Percentiles rank a stretch among this genome's conserved stretches.
Evolutionary conservation across 768 basidiomycete species (phyloP).

Genomic region (Termitomyces titanicus): DNA sequence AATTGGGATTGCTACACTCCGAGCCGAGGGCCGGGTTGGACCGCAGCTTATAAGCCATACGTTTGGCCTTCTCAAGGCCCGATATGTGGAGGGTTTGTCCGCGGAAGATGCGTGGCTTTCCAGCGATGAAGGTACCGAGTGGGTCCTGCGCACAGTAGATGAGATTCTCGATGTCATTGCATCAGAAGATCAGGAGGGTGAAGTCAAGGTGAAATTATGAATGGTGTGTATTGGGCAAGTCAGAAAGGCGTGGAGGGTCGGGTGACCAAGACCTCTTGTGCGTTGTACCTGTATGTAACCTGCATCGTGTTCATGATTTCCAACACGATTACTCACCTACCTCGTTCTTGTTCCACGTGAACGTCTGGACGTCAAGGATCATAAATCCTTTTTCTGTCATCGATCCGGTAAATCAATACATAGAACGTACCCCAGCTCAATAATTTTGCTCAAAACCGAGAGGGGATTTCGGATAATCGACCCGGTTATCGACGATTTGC

Average conservation of each 20-base stretch:
- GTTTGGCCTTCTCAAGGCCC: conserved; percentile 87
- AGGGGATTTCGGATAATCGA: not conserved
- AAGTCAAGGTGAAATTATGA: conserved; percentile 62
- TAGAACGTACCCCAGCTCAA: conserved; percentile 2
- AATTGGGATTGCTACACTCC: conserved; percentile 80
- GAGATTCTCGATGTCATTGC: conserved; percentile 72
- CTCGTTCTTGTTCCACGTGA: conserved; percentile 34
- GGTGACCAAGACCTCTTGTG: conserved; percentile 31
- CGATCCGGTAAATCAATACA: conserved; percentile 9
- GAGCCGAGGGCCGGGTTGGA: conserved; percentile 80
- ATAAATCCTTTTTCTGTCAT: conserved; percentile 19
- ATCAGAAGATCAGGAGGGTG: conserved; percentile 39
- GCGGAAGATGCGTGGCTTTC: conserved; percentile 79
- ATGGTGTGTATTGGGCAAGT: conserved; percentile 12
- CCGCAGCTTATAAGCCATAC: conserved; percentile 88
- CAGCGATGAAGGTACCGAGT: conserved; percentile 83
- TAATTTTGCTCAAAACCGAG: not conserved
- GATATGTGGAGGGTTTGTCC: conserved; percentile 51
- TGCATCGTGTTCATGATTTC: conserved; percentile 40
- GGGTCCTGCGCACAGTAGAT: conserved; percentile 84
- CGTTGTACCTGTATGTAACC: conserved; percentile 27
- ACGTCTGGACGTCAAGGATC: not conserved
- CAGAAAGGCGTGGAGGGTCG: conserved; percentile 22
- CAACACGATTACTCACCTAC: conserved; percentile 24
- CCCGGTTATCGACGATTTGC: not conserved